Base-by-base conservation (phyloP, 1,284 basidiomycete species). In the Malassezia brasiliensis region DNA sequence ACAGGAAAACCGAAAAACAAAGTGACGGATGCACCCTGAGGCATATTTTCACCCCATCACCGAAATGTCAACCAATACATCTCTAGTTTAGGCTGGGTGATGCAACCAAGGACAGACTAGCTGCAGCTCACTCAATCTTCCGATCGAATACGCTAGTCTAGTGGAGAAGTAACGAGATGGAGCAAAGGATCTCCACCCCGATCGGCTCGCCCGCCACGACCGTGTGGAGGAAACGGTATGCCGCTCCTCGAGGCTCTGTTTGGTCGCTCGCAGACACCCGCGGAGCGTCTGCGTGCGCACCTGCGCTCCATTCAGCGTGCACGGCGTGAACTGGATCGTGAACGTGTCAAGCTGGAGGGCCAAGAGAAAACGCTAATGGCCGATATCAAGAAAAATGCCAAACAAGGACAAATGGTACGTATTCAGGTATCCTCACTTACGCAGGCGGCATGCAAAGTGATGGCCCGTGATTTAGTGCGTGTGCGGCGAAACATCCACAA, bases 401-500 rank as follows among this genome's bases (percentile, higher is more conserved):
- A 94, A 75, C 81, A 85, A 44, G 93, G 94, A 22, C 91, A 99
- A 78, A 85, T 96, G 82, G 91, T 94, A 70, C 61, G 83, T 77
- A 38, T 5, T 19, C 28, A 25, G 7, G 25, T n/a, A 40, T 8
- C 22, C 38, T 40, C 2, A 36, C 51, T 40, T 9, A 46, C 35
- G 14, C 50, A 68, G 66, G 53, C 63, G 6, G 72, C 72, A 12
- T 96, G 91, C 80, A 98, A 96, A 80, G 87, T 98, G 60, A 94
- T 96, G 86, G 94, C 94, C 35, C 96, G 94, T 76, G 94, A 99
- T 75, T 85, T 99, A 54, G 90, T 98, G 61, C 82, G 94, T 61
- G 96, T 93, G 22, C 81, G 94, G 48, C 82, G 88, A 69, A 96
- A 98, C 75, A 82, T 94, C 31, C 90, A 96, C 77, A 98, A 96